Evolutionary conservation across 768 basidiomycete species (phyloP).

Genomic region (Lactarius akahatsu): DNA sequence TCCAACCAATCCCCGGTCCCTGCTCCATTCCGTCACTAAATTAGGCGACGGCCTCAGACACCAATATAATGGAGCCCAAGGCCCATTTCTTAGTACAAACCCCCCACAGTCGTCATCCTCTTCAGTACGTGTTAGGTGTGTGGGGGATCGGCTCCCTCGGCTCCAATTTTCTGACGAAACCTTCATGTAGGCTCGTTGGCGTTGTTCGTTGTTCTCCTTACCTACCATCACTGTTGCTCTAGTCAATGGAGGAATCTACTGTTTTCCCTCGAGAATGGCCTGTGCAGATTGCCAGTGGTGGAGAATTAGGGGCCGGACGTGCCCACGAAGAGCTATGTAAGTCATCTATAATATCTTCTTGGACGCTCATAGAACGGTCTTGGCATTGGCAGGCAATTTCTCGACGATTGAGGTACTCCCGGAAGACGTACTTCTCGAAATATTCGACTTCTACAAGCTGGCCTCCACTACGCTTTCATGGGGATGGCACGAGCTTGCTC

Average conservation of each 20-base stretch:
- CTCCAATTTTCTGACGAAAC: neutral
- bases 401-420: slow-evolving; percentile 6
- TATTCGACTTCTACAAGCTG: slow-evolving; percentile 12
- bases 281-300: neutral
- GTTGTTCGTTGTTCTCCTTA: no score
- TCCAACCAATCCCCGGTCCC: neutral
- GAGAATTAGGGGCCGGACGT: neutral
- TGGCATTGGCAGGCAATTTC: neutral
- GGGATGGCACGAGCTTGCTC: slow-evolving; percentile 9
- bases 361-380: neutral
- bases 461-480: neutral
- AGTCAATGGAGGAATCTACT: neutral
- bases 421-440: slow-evolving; percentile 12
- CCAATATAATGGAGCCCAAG: neutral
- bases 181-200: neutral
- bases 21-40: neutral
- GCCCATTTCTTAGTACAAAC: neutral
- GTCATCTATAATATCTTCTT: neutral
- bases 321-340: neutral
- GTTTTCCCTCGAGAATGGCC: neutral
- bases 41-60: neutral
- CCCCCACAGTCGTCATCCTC: neutral
- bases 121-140: neutral
- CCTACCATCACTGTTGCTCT: neutral
- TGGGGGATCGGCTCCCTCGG: neutral